A percentile compares a stretch with the other conserved stretches of the same genome.
Evolutionary conservation across 75 land plant species (phyloP).

Genomic region (Sequoiadendron giganteum): DNA sequence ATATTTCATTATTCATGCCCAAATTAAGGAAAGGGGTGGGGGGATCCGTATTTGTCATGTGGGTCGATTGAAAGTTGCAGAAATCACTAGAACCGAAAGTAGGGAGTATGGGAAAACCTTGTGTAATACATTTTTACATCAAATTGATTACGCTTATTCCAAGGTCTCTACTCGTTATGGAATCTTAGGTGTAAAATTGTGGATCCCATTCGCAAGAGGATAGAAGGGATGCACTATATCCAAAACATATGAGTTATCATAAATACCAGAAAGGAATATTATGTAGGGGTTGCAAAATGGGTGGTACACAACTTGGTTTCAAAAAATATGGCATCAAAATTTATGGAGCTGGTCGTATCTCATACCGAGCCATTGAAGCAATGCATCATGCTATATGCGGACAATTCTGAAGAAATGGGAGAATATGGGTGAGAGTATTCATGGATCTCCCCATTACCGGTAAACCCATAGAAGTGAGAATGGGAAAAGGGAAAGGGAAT

Average conservation of each 20-base stretch:
- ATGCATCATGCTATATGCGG: too few relatives aligned
- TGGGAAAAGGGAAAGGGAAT: neutral
- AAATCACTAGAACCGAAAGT: neutral
- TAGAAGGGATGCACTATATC: neutral
- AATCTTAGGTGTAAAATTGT: neutral
- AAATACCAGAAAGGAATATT: neutral
- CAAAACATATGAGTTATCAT: neutral
- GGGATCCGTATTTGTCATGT: neutral
- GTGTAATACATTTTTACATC: neutral
- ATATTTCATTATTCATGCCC: slow-evolving; percentile 18
- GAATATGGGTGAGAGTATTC: too few relatives aligned
- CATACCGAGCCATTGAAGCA: neutral
- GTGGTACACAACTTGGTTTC: neutral
- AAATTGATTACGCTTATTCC: neutral
- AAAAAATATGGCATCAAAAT: neutral
- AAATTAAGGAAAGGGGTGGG: neutral
- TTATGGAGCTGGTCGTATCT: neutral
- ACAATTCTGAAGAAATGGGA: too few relatives aligned
- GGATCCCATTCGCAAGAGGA: neutral
- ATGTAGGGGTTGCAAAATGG: neutral
- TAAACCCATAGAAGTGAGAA: too few relatives aligned
- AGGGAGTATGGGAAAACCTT: neutral
- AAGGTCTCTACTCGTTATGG: neutral
- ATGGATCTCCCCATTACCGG: too few relatives aligned
- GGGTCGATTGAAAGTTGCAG: neutral